These are phyloP conservation scores for Ostreobium quekettii DNA, from an alignment of 139 green algal genomes.

Conservation along the genomic window DNA sequence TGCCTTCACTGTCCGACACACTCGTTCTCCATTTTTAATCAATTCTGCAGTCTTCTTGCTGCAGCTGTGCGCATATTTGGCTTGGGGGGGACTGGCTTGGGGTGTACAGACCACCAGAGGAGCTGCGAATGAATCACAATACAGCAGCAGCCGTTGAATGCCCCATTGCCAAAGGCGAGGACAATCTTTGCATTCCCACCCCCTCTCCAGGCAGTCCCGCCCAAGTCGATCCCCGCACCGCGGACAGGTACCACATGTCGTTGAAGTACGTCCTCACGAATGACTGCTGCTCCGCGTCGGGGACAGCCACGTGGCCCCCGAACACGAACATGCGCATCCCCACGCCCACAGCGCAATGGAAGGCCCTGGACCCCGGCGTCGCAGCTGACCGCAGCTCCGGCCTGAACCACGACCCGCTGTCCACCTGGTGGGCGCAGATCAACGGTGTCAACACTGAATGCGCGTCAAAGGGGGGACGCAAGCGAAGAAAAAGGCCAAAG, in stretches of 20 bases:
- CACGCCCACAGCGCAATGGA: not conserved
- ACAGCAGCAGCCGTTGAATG: not conserved
- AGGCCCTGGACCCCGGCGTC: not conserved
- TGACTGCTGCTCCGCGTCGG: not conserved
- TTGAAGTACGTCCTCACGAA: conserved; percentile 3
- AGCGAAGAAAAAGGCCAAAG: no score
- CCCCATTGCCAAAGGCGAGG: not conserved
- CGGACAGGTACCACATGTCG: conserved; percentile 1
- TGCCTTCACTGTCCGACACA: no score
- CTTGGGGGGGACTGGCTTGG: not conserved
- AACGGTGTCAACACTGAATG: no score
- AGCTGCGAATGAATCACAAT: no score
- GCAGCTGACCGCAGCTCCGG: not conserved
- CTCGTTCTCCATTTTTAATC: no score
- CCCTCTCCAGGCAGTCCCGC: no score
- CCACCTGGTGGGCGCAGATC: no score
- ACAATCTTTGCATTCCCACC: not conserved
- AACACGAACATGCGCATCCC: conserved; percentile 3
- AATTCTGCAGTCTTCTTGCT: no score
- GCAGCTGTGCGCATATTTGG: not conserved
- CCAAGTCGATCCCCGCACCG: not conserved
- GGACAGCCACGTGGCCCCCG: not conserved
- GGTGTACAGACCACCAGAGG: no score
- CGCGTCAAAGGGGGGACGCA: no score
- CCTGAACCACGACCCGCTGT: not conserved